Evolutionary conservation across 495 filamentous ascomycete species (phyloP).

Genomic region (Aspergillus coremiiformis): DNA sequence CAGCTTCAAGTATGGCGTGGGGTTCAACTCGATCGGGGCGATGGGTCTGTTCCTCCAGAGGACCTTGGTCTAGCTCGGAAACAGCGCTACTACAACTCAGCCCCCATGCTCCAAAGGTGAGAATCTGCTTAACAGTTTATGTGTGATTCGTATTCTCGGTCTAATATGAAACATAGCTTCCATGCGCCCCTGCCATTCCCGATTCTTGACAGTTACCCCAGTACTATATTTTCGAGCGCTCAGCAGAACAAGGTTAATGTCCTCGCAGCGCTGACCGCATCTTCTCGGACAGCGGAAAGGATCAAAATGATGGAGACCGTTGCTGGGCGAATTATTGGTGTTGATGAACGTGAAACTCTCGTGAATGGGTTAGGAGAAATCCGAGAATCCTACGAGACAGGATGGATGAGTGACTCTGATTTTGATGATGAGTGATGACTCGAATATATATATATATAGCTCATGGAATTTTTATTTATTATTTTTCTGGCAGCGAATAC

Average conservation of each 20-base stretch:
- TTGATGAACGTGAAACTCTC: slow-evolving; percentile 78
- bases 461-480: not conserved
- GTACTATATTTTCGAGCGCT: slow-evolving; percentile 48
- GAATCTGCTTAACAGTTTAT: slow-evolving; percentile 15
- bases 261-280: slow-evolving; percentile 62
- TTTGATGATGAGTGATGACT: slow-evolving; percentile 60
- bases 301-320: slow-evolving; percentile 59
- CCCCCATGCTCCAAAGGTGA: slow-evolving; percentile 55
- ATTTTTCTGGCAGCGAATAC: too few species aligned
- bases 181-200: slow-evolving; percentile 60
- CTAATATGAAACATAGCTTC: slow-evolving; percentile 38
- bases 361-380: slow-evolving; percentile 79
- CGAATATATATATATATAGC: not conserved
- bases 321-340: slow-evolving; percentile 48
- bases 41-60: slow-evolving; percentile 16
- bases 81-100: slow-evolving; percentile 29
- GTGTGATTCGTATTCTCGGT: not conserved
- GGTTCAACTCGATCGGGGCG: slow-evolving; percentile 32
- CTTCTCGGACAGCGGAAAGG: slow-evolving; percentile 57
- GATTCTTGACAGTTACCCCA: slow-evolving; percentile 72
- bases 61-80: slow-evolving; percentile 30
- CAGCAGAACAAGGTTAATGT: slow-evolving; percentile 45
- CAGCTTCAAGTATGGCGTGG: slow-evolving; percentile 45
- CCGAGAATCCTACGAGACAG: slow-evolving; percentile 80
- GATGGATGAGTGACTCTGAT: slow-evolving; percentile 81